Percentiles rank a stretch among this genome's conserved stretches.
phyloP scores from a whole-genome alignment of 1,284 basidiomycete genomes.

The Rhizoctonia solani region DNA sequence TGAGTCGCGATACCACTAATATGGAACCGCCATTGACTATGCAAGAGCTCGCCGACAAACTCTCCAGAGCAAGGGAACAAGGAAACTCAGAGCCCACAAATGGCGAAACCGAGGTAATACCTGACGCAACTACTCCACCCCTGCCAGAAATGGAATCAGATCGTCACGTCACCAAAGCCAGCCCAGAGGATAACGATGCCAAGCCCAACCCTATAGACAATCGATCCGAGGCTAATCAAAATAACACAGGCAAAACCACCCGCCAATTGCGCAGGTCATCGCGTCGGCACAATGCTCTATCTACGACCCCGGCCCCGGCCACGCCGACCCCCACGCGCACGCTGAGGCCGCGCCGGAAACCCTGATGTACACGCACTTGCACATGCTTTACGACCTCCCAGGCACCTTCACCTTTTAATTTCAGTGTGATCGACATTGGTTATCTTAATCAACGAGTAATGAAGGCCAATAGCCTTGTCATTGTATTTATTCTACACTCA shows the following conservation, averaged over 20 bases:
- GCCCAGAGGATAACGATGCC: background rate
- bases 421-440: background rate
- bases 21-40: conserved; percentile 59
- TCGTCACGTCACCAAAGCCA: no score
- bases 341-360: conserved; percentile 28
- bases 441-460: conserved; percentile 1
- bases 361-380: background rate
- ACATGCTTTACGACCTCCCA: background rate
- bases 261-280: conserved; percentile 14
- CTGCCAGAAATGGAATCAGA: no score
- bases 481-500: background rate
- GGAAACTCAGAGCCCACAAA: conserved; percentile 23
- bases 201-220: conserved; percentile 36
- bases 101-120: conserved; percentile 5
- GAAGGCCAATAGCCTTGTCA: background rate
- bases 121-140: background rate
- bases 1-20: conserved; percentile 39
- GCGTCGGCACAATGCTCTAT: conserved; percentile 6
- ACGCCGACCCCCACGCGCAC: conserved; percentile 16
- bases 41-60: conserved; percentile 64
- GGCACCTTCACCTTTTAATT: background rate
- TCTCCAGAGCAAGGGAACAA: conserved; percentile 40
- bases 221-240: conserved; percentile 36
- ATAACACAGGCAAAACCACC: background rate
- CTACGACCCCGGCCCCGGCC: background rate